Evolutionary conservation across 2,329 filamentous ascomycete species (phyloP).

Genomic region (Stachybotrys chlorohalonatus): DNA sequence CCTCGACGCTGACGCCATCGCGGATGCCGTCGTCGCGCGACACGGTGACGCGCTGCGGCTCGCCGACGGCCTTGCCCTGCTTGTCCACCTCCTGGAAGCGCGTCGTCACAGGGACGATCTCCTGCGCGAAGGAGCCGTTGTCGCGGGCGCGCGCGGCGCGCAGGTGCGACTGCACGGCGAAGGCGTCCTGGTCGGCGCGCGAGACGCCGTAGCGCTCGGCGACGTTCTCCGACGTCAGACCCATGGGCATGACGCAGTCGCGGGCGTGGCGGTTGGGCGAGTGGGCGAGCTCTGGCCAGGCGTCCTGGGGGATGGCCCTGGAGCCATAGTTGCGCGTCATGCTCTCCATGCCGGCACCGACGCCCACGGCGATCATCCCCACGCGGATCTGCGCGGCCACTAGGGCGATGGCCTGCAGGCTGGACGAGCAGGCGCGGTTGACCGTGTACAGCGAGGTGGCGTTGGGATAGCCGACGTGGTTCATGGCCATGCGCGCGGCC

Average conservation of each 20-base stretch:
- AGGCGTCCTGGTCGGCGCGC: slow-evolving; percentile 69
- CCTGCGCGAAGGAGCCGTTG: slow-evolving; percentile 59
- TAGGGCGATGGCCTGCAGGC: slow-evolving; percentile 66
- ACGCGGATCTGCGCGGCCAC: slow-evolving; percentile 66
- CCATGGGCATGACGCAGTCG: slow-evolving; percentile 93
- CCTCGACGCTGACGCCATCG: slow-evolving; percentile 55
- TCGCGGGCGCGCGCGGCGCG: slow-evolving; percentile 62
- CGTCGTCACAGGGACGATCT: slow-evolving; percentile 72
- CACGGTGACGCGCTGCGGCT: slow-evolving; percentile 53
- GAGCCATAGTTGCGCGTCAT: slow-evolving; percentile 86
- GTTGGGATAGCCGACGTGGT: slow-evolving; percentile 66
- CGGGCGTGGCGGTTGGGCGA: slow-evolving; percentile 56
- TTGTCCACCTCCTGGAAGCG: slow-evolving; percentile 53
- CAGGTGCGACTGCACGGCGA: slow-evolving; percentile 64
- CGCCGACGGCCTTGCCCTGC: slow-evolving; percentile 42
- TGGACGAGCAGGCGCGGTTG: slow-evolving; percentile 78
- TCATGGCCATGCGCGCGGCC: slow-evolving; percentile 79
- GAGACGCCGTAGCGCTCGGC: slow-evolving; percentile 64
- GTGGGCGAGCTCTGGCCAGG: slow-evolving; percentile 64
- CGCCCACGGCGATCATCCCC: slow-evolving; percentile 61
- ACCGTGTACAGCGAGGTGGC: slow-evolving; percentile 72
- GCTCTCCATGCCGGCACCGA: slow-evolving; percentile 87
- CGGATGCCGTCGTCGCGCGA: slow-evolving; percentile 74
- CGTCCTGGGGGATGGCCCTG: slow-evolving; percentile 66
- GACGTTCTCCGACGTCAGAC: slow-evolving; percentile 84